Evolutionary conservation across 768 basidiomycete genomes (phyloP).

Genomic region (Amanita exitialis): DNA sequence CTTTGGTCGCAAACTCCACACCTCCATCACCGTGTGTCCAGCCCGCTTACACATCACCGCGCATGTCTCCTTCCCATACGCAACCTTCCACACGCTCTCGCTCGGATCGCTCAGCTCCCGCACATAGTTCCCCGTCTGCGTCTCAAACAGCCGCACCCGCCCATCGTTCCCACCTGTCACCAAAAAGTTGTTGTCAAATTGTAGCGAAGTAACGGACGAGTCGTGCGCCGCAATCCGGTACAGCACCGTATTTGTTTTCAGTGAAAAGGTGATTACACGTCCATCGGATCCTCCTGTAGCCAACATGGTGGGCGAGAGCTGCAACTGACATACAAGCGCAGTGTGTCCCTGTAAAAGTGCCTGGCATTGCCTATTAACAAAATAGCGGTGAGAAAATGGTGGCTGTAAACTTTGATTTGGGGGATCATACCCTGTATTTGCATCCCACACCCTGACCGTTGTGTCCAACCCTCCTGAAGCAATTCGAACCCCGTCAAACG

Average conservation of each 20-base stretch:
- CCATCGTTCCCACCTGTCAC: slow-evolving; percentile 85
- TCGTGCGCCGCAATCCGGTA: slow-evolving; percentile 84
- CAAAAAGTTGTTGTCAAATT: slow-evolving; percentile 76
- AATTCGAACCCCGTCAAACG: slow-evolving; percentile 76
- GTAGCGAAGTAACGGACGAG: slow-evolving; percentile 76
- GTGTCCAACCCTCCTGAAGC: slow-evolving; percentile 89
- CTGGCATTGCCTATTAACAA: slow-evolving; percentile 49
- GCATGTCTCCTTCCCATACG: slow-evolving; percentile 49
- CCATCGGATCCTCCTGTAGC: slow-evolving; percentile 88
- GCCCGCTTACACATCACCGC: slow-evolving; percentile 75
- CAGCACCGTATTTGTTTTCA: slow-evolving; percentile 27
- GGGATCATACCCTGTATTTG: slow-evolving; percentile 62
- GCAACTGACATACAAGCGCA: slow-evolving; percentile 85
- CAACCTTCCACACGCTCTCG: slow-evolving; percentile 85
- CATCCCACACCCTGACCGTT: slow-evolving; percentile 89
- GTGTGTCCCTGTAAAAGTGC: slow-evolving; percentile 89
- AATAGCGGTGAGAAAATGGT: not conserved
- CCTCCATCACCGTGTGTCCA: slow-evolving; percentile 81
- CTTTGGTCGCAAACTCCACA: slow-evolving; percentile 64
- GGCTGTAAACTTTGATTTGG: not conserved
- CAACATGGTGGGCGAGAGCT: slow-evolving; percentile 58
- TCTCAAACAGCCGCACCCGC: slow-evolving; percentile 65
- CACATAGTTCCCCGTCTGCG: slow-evolving; percentile 52
- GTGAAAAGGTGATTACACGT: slow-evolving; percentile 39
- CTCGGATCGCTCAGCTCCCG: slow-evolving; percentile 70